phyloP scores from a whole-genome alignment of 257 asterid genomes.

The Solanum virginianum region DNA sequence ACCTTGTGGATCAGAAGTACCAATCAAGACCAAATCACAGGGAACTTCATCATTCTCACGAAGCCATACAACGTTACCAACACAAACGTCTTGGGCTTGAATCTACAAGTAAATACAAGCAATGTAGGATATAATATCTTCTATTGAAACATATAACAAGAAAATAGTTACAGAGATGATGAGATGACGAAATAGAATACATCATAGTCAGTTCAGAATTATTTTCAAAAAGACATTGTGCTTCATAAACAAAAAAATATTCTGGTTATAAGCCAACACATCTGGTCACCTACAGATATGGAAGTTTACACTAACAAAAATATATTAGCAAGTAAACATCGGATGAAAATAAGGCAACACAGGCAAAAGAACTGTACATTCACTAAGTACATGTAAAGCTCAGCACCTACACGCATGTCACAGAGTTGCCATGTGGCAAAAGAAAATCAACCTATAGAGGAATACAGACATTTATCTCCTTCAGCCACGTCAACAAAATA shows the following conservation, averaged over 20 bases:
- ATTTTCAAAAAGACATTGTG: neutral
- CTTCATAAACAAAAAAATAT: neutral
- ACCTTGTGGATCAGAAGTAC: conserved; percentile 90
- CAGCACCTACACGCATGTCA: neutral
- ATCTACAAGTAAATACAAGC: conserved; percentile 31
- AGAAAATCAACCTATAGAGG: neutral
- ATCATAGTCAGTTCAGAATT: neutral
- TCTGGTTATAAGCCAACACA: neutral
- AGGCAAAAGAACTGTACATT: neutral
- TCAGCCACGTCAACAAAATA: neutral
- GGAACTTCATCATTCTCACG: conserved; percentile 99
- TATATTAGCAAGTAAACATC: neutral
- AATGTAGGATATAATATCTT: neutral
- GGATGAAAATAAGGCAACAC: neutral
- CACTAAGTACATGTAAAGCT: neutral
- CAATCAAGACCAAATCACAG: conserved; percentile 91
- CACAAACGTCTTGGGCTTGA: conserved; percentile 83
- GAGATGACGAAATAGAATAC: neutral
- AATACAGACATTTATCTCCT: neutral
- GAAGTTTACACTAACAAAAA: neutral
- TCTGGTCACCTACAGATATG: neutral
- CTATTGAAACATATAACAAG: neutral
- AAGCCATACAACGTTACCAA: conserved; percentile 92
- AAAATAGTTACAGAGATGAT: neutral
- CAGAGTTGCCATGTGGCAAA: neutral